Conservation (phyloP, 352 stramenopile species). For the Pythium biforme region DNA sequence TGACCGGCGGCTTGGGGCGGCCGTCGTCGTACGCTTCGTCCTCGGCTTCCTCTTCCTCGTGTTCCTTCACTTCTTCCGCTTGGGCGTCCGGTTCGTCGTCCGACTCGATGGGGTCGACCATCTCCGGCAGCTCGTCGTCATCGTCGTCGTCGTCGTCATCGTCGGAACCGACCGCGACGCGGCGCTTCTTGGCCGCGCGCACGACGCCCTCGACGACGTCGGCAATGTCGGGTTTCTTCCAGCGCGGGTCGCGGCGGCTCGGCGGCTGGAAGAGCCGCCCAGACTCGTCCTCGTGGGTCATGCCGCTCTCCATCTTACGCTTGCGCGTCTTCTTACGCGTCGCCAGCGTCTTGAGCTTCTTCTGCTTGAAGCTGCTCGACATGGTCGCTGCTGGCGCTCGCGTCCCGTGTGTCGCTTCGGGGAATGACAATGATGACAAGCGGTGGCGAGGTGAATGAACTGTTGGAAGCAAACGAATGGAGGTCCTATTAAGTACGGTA, state of each 20-base stretch:
- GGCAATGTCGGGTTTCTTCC: slow-evolving; percentile 62
- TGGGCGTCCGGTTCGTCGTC: slow-evolving; percentile 22
- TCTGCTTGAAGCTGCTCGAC: slow-evolving; percentile 85
- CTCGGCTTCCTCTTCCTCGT: slow-evolving; percentile 29
- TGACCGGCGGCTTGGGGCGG: slow-evolving; percentile 36
- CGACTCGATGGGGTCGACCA: slow-evolving; percentile 22
- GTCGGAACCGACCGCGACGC: slow-evolving; percentile 11
- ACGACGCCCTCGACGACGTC: slow-evolving; percentile 37
- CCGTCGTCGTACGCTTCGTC: slow-evolving; percentile 25
- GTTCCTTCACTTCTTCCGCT: slow-evolving; percentile 11
- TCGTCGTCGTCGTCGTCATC: slow-evolving; percentile 18
- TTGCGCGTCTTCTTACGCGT: slow-evolving; percentile 82
- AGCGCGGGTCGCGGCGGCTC: slow-evolving; percentile 65
- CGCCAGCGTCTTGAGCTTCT: slow-evolving; percentile 77
- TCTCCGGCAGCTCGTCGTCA: slow-evolving; percentile 19
- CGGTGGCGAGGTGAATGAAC: too few relatives aligned
- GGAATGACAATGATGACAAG: not conserved
- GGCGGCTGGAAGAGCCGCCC: slow-evolving; percentile 69
- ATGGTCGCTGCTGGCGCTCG: slow-evolving; percentile 27
- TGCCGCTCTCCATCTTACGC: slow-evolving; percentile 54
- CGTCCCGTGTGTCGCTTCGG: not conserved
- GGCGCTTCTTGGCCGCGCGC: slow-evolving; percentile 44
- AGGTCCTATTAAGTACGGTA: slow-evolving; percentile 17
- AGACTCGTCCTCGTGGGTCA: slow-evolving; percentile 67
- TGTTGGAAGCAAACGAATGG: slow-evolving; percentile 6